Evolutionary conservation across 129 eudicot species (phyloP), one percentile per base, ranked within the genome.

Genomic region (Erigeron canadensis): DNA sequence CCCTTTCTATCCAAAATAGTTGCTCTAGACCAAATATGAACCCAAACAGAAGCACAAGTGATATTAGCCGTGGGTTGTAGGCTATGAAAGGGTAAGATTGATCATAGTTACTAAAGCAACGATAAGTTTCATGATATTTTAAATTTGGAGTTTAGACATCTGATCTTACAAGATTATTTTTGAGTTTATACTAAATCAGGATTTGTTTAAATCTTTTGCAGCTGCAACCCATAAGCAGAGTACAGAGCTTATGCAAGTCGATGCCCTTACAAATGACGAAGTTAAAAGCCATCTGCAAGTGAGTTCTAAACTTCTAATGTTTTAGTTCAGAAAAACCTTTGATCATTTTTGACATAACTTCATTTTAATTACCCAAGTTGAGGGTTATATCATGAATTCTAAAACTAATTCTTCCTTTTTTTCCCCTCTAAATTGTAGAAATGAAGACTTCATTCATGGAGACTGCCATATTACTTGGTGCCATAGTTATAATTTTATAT

Each of bases 221-320:
- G 98, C 76, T 34, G 98, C 98, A 16, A 93, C 98, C 17, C 98
- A 96, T 39, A 93, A 93, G 85, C 96, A 89, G 79, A 93, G 89
- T 76, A 81, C 95, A 78, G 98, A 93, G 81, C 88, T 83, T 15
- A 93, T 93, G 96, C 95, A 85, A 77, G 96, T 93, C 0, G 92
- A 93, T 80, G 96, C 92, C 7, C 95, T 92, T 60, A 89, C 98
- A 5, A 92, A 92, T 15, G 98, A 92, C 38, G 98, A 92, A 85
- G 98, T 92, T 78, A 92, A 92, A 87, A 93, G 98, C 76, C 98
- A 93, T 87, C 79, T 93, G 80, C 98, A 93, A 79, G 98, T 93
- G 74, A 37, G 89, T 85, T 79, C 23, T 53, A 8, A 50, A n/a
- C n/a, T n/a, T n/a, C n/a, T n/a, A n/a, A n/a, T 42, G 44, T 54